These are phyloP conservation scores for Hypoxylon sp. DNA, from an alignment of 2,329 filamentous ascomycete species.

Conservation along the genomic window DNA sequence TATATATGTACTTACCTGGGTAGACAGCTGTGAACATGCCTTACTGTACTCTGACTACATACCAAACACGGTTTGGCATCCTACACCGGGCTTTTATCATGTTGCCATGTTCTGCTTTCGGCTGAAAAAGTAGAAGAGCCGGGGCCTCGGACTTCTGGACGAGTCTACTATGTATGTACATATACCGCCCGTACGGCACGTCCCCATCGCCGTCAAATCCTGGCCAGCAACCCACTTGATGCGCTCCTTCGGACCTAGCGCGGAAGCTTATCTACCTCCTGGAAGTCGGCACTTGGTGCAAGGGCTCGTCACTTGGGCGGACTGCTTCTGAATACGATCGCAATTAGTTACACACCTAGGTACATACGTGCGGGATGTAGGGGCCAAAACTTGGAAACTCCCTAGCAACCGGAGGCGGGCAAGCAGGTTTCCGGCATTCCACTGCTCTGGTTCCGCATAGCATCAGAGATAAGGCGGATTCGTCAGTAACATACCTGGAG, in stretches of 20 bases:
- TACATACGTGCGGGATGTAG: too few species aligned
- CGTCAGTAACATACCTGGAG: constrained; percentile 7
- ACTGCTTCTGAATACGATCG: neutral
- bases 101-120: constrained; percentile 3
- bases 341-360: too few species aligned
- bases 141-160: too few species aligned
- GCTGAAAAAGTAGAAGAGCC: neutral
- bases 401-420: constrained; percentile 2
- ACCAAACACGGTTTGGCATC: constrained; percentile 5
- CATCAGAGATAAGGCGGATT: constrained; percentile 6
- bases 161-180: too few species aligned
- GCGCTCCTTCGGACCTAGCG: constrained; percentile 6
- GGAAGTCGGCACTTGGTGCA: neutral
- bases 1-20: too few species aligned
- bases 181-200: too few species aligned
- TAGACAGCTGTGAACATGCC: too few species aligned
- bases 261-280: constrained; percentile 2
- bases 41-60: constrained; percentile 16
- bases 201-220: constrained; percentile 7
- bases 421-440: neutral
- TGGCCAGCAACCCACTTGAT: constrained; percentile 28
- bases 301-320: neutral
- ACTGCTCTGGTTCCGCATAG: neutral
- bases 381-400: neutral
- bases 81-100: constrained; percentile 2